Conservation (phyloP, 2,329 filamentous ascomycete species). For the Beauveria sp. region DNA sequence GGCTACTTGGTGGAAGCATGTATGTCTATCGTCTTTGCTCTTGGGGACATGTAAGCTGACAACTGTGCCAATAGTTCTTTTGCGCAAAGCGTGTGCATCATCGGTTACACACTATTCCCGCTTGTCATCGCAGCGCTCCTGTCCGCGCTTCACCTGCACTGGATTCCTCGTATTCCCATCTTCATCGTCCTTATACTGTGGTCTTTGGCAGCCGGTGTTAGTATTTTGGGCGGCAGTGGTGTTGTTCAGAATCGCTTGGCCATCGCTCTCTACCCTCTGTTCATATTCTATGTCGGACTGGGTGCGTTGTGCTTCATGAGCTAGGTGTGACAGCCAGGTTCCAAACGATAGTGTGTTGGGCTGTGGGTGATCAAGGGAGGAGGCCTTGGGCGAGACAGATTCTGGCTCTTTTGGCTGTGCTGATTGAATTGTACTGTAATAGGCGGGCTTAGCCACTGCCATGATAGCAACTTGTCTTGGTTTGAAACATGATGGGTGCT, state of each 20-base stretch:
- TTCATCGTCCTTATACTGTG: conserved; percentile 84
- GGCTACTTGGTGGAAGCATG: conserved; percentile 94
- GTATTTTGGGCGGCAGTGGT: conserved; percentile 89
- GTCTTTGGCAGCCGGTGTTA: conserved; percentile 92
- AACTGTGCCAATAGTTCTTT: conserved; percentile 61
- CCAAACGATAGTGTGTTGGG: neutral
- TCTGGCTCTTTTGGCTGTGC: neutral
- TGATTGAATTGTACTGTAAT: conserved; percentile 6
- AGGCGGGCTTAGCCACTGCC: conserved; percentile 1
- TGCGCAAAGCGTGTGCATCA: conserved; percentile 95
- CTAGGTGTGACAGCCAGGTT: conserved; percentile 34
- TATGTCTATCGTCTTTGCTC: conserved; percentile 41
- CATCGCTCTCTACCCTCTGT: conserved; percentile 87
- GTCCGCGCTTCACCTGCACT: conserved; percentile 72
- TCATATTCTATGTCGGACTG: conserved; percentile 89
- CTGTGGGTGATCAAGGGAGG: neutral
- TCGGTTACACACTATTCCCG: conserved; percentile 96
- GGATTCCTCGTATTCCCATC: conserved; percentile 78
- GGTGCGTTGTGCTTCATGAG: conserved; percentile 97
- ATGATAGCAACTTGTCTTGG: neutral
- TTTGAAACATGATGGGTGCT: neutral
- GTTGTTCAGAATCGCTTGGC: conserved; percentile 92
- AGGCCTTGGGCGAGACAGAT: neutral
- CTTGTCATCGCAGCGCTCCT: conserved; percentile 88
- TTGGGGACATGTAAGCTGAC: conserved; percentile 16